phyloP scores from a whole-genome alignment of 768 basidiomycete genomes.

The Tulasnella sp. region DNA sequence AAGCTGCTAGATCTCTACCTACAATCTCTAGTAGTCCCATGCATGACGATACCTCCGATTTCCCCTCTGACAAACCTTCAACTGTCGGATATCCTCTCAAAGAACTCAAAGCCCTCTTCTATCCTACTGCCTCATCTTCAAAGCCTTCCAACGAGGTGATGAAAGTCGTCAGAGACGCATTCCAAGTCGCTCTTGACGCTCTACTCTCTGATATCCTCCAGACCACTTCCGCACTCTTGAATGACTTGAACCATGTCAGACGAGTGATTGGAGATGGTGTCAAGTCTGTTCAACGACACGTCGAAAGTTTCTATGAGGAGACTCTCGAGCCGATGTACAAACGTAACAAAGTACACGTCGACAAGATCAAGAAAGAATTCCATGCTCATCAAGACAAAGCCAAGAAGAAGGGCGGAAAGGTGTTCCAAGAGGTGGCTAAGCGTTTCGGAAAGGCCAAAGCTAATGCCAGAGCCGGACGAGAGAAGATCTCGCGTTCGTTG shows the following conservation, averaged over 20 bases:
- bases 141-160: neutral
- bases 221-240: neutral
- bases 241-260: neutral
- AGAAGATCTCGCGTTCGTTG: neutral
- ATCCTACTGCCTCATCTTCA: conserved; percentile 3
- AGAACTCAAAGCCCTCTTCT: neutral
- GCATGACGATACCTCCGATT: conserved; percentile 1
- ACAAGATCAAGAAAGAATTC: neutral
- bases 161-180: conserved; percentile 8
- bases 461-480: too few relatives aligned
- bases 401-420: conserved; percentile 6
- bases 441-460: conserved; percentile 2
- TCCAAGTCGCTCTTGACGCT: neutral
- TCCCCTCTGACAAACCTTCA: neutral
- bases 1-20: conserved; percentile 1
- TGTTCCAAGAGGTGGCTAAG: neutral
- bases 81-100: neutral
- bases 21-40: neutral
- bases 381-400: conserved; percentile 1
- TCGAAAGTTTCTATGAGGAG: neutral
- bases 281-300: neutral
- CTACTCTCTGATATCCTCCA: neutral
- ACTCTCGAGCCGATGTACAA: neutral
- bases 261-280: neutral
- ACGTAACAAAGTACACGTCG: neutral